Evolutionary conservation across 148 eudicot genomes (phyloP).

Genomic region (Polygonum maritimum): DNA sequence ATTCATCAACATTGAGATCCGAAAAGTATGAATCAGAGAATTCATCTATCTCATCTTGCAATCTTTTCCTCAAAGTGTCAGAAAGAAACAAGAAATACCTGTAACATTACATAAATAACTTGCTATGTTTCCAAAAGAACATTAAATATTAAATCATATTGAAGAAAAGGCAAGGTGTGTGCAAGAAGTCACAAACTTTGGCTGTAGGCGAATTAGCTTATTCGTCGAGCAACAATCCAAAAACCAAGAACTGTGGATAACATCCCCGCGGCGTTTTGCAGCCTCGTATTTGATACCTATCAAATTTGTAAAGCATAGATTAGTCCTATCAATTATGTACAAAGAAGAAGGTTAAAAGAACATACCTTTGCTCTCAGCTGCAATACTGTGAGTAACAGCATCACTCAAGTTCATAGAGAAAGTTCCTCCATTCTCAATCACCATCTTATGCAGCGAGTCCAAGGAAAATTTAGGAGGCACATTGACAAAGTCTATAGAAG

Average conservation of each 20-base stretch:
- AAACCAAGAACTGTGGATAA: conserved; percentile 86
- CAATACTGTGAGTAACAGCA: conserved; percentile 83
- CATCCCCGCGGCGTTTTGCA: conserved; percentile 71
- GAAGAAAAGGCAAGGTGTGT: neutral
- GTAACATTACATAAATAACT: neutral
- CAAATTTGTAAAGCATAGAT: neutral
- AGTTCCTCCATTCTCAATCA: conserved; percentile 84
- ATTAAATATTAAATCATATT: neutral
- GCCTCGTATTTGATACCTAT: conserved; percentile 85
- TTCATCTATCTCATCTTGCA: conserved; percentile 87
- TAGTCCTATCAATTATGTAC: neutral
- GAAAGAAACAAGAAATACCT: conserved; percentile 70
- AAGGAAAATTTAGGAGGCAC: conserved; percentile 49
- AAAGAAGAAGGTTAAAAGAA: conserved; percentile 7
- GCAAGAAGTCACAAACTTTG: conserved; percentile 28
- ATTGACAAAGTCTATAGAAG: conserved; percentile 58
- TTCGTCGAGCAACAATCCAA: conserved; percentile 69
- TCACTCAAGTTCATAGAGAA: conserved; percentile 88
- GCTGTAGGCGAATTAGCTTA: conserved; percentile 71
- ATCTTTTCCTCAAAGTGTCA: conserved; percentile 46
- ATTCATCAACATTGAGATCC: conserved; percentile 54
- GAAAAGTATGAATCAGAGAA: conserved; percentile 73
- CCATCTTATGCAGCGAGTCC: conserved; percentile 73
- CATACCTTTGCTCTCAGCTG: conserved; percentile 75
- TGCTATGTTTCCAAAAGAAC: neutral